These are phyloP conservation scores for Mucor piriformis DNA, from an alignment of 371 early-diverging fungal genomes.

Conservation along the genomic window DNA sequence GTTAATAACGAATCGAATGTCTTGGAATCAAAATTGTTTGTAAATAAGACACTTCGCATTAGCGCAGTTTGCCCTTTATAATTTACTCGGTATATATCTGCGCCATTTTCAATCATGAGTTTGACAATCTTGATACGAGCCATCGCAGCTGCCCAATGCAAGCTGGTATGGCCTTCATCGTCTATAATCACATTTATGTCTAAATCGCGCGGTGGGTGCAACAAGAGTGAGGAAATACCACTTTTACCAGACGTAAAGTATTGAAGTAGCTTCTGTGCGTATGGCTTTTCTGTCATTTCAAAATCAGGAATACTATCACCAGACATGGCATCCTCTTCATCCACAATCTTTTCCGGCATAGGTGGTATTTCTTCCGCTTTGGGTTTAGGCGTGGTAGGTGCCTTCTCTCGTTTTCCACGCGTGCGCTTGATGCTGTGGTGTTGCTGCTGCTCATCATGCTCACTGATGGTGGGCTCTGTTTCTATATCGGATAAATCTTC, in stretches of 20 bases:
- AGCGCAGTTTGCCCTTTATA: slow-evolving; percentile 88
- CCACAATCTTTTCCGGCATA: background rate
- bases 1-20: slow-evolving; percentile 80
- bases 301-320: slow-evolving; percentile 11
- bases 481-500: slow-evolving; percentile 19
- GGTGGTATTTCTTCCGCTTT: too few species aligned
- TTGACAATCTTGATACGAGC: slow-evolving; percentile 78
- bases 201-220: slow-evolving; percentile 58
- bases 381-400: too few species aligned
- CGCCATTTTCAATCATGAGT: slow-evolving; percentile 74
- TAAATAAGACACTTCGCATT: slow-evolving; percentile 86
- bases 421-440: too few species aligned
- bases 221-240: slow-evolving; percentile 55
- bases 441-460: background rate
- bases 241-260: slow-evolving; percentile 65
- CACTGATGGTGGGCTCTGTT: background rate
- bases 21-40: slow-evolving; percentile 86
- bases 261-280: slow-evolving; percentile 50
- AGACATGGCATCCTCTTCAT: background rate
- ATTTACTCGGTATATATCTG: slow-evolving; percentile 76
- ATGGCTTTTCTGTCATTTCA: slow-evolving; percentile 23
- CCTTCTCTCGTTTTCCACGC: too few species aligned
- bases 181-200: slow-evolving; percentile 89
- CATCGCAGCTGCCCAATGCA: slow-evolving; percentile 97
- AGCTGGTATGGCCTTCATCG: slow-evolving; percentile 90